Evolutionary conservation across 2,329 filamentous ascomycete genomes (phyloP).

Genomic region (Plectosphaerella sp.): DNA sequence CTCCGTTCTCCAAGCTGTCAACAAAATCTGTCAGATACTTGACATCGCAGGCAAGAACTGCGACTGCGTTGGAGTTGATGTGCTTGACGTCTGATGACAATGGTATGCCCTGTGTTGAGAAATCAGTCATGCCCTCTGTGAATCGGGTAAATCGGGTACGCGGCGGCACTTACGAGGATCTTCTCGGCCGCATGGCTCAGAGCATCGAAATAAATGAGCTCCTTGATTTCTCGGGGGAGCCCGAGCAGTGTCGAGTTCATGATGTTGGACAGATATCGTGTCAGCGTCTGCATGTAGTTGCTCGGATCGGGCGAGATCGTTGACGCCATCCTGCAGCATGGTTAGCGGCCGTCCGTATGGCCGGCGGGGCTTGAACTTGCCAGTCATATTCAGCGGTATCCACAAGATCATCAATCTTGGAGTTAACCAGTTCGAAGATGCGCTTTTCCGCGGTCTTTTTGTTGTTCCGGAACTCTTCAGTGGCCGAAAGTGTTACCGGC

Average conservation of each 20-base stretch:
- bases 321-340: constrained; percentile 39
- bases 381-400: constrained; percentile 98
- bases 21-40: constrained; percentile 83
- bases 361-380: constrained; percentile 29
- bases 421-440: constrained; percentile 97
- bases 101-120: constrained; percentile 56
- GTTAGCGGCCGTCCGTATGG: background rate
- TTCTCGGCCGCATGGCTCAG: constrained; percentile 84
- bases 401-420: constrained; percentile 95
- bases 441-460: constrained; percentile 97
- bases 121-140: background rate
- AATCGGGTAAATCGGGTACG: background rate
- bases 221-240: constrained; percentile 92
- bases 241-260: constrained; percentile 93
- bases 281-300: constrained; percentile 94
- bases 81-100: constrained; percentile 73
- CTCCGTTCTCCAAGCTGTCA: constrained; percentile 73
- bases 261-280: constrained; percentile 87
- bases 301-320: constrained; percentile 68
- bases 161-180: constrained; percentile 58
- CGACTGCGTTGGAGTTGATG: constrained; percentile 84
- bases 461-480: constrained; percentile 78
- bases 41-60: constrained; percentile 77
- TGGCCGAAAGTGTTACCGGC: constrained; percentile 75
- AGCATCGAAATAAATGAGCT: constrained; percentile 96